Evolutionary conservation across 1,139 yeast genomes (phyloP), one percentile per base, ranked within the genome.

Genomic region (Magnusiomyces tetraspermus): DNA sequence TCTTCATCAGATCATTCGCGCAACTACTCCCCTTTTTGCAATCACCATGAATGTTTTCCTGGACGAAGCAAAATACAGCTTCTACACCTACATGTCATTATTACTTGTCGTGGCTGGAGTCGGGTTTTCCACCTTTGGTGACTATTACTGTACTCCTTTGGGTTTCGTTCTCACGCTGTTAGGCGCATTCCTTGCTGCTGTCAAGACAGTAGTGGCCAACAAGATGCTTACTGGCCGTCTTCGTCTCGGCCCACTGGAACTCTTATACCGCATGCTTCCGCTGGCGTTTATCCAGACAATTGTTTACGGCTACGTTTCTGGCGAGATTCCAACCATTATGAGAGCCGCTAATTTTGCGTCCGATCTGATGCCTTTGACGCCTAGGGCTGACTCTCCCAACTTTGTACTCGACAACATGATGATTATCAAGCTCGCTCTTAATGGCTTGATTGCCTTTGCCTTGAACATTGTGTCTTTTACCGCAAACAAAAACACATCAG

Each of bases 1-100:
- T 13, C 60, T 62, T 50, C 64, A 60, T 51, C 64, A 62, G 54
- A 57, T 60, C 30, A 60, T 62, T 46, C 58, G 65, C 31, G 65
- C 65, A 6, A 62, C 61, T 47, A 60, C 65, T 10, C 65, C 65
- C 13, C 52, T 62, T 33, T 61, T 62, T 56, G 61, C 64, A 50
- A 57, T 62, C 45, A 48, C 56, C 44, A 50, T 62, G 50, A 60
- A 61, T 51, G 58, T 60, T 42, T 38, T 60, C 31, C 49, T 55
- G 11, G 58, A 60, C 56, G 52, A 60, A 51, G 53, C 57, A 42
- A 56, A 51, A 43, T 62, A 60, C 57, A 53, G 63, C 41, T 46
- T 54, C 45, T 55, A 57, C 56, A 60, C 65, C 42, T 60, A 59
- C 55, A 42, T 62, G 48, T 56, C 64, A 3, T 57, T 62, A 33